A percentile compares a stretch with the other conserved stretches of the same genome.
phyloP scores from a whole-genome alignment of 2,329 filamentous ascomycete genomes.

The Dichotomopilus funicola region DNA sequence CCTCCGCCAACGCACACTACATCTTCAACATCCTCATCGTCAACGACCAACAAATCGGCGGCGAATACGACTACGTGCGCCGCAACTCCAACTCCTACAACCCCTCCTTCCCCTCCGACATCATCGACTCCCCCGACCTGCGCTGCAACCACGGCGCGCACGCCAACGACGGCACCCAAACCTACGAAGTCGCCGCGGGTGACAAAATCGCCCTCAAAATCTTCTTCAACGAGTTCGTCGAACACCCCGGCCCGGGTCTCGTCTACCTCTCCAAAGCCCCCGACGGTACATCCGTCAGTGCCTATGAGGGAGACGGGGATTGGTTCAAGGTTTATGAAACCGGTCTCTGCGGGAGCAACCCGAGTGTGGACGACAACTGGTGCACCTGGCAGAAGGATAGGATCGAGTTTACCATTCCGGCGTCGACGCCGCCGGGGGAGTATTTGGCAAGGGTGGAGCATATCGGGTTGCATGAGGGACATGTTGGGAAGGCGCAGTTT shows the following conservation, averaged over 20 bases:
- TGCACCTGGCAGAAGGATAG: constrained; percentile 26
- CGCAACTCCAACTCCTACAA: constrained; percentile 36
- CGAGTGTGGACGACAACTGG: constrained; percentile 20
- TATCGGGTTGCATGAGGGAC: constrained; percentile 39
- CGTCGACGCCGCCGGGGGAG: constrained; percentile 34
- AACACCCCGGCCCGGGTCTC: constrained; percentile 38
- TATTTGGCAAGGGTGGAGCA: constrained; percentile 42
- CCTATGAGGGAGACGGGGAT: constrained; percentile 19
- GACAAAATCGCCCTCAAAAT: constrained; percentile 42
- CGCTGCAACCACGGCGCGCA: constrained; percentile 40
- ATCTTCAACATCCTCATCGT: constrained; percentile 36
- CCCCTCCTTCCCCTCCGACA: constrained; percentile 25
- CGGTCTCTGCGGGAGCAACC: constrained; percentile 18
- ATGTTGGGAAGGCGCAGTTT: constrained; percentile 30
- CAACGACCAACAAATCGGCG: constrained; percentile 37
- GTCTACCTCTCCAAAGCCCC: constrained; percentile 36
- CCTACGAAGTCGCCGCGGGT: constrained; percentile 37
- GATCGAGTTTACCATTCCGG: constrained; percentile 33
- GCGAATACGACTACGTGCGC: constrained; percentile 43
- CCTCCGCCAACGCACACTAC: constrained; percentile 25
- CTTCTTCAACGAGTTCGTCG: constrained; percentile 42
- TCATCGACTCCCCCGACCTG: constrained; percentile 25
- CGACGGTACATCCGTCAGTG: constrained; percentile 20
- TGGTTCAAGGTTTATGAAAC: constrained; percentile 30
- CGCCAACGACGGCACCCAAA: constrained; percentile 34